Percentiles rank a stretch among this genome's conserved stretches.
phyloP scores from a whole-genome alignment of 495 filamentous ascomycete species.

The Staphylotrichum longicolle region DNA sequence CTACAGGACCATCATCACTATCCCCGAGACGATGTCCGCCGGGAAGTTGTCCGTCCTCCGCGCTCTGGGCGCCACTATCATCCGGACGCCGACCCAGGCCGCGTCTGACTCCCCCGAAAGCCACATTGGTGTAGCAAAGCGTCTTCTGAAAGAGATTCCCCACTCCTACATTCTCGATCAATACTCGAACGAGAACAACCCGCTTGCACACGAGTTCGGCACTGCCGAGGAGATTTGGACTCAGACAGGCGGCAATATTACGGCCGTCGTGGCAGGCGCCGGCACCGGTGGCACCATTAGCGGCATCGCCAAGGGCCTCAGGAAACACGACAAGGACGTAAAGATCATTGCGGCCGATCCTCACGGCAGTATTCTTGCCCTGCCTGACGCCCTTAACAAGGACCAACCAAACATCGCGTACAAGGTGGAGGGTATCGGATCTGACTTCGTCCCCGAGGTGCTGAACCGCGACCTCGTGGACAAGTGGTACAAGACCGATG shows the following conservation, averaged over 20 bases:
- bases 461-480: slow-evolving; percentile 79
- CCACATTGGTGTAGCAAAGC: slow-evolving; percentile 90
- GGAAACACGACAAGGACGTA: slow-evolving; percentile 78
- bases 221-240: slow-evolving; percentile 96
- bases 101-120: slow-evolving; percentile 92
- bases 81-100: slow-evolving; percentile 93
- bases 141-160: slow-evolving; percentile 90
- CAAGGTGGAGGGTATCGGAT: slow-evolving; percentile 98
- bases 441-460: slow-evolving; percentile 96
- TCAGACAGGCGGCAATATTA: slow-evolving; percentile 83
- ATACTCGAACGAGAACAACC: slow-evolving; percentile 90
- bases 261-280: slow-evolving; percentile 83
- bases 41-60: slow-evolving; percentile 95
- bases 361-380: slow-evolving; percentile 79
- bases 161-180: slow-evolving; percentile 97
- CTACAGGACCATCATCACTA: slow-evolving; percentile 97
- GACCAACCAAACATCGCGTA: slow-evolving; percentile 78
- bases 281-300: slow-evolving; percentile 96
- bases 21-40: slow-evolving; percentile 98
- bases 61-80: slow-evolving; percentile 93
- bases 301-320: slow-evolving; percentile 79
- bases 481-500: slow-evolving; percentile 96
- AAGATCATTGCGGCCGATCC: slow-evolving; percentile 92
- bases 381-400: slow-evolving; percentile 74
- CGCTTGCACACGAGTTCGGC: slow-evolving; percentile 87